phyloP scores from a whole-genome alignment of 2,329 filamentous ascomycete species.

The Diaporthe destruens region DNA sequence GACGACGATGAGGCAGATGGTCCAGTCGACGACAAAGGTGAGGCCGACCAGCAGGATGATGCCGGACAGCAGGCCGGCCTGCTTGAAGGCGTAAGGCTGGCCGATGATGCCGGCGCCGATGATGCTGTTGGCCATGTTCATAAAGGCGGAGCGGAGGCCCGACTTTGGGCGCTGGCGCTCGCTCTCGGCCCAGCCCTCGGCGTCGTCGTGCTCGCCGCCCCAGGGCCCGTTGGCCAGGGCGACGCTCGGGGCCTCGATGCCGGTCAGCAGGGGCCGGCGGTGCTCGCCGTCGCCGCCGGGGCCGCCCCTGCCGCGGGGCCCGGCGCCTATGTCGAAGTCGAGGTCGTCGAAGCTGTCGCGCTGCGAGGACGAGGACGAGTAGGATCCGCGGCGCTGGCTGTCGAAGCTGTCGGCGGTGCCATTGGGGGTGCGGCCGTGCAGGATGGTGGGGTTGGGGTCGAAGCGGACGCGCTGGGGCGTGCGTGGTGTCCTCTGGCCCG shows the following conservation, averaged over 20 bases:
- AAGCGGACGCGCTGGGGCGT: slow-evolving; percentile 81
- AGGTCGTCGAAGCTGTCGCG: slow-evolving; percentile 47
- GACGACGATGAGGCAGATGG: slow-evolving; percentile 94
- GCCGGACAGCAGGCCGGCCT: slow-evolving; percentile 88
- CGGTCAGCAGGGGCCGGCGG: slow-evolving; percentile 81
- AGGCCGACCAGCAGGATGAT: slow-evolving; percentile 81
- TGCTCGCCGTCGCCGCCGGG: slow-evolving; percentile 59
- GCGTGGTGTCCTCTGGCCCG: slow-evolving; percentile 60
- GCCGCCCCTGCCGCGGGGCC: slow-evolving; percentile 48
- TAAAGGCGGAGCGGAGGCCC: slow-evolving; percentile 88
- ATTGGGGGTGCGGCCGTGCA: slow-evolving; percentile 41
- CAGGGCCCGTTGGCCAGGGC: slow-evolving; percentile 72
- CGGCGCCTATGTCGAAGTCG: slow-evolving; percentile 50
- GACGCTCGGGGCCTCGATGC: slow-evolving; percentile 84
- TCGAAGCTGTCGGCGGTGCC: slow-evolving; percentile 40
- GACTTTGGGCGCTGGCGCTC: slow-evolving; percentile 81
- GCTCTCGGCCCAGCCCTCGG: slow-evolving; percentile 63
- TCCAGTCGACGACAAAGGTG: slow-evolving; percentile 94
- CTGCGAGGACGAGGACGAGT: slow-evolving; percentile 35
- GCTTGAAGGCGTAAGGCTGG: slow-evolving; percentile 95
- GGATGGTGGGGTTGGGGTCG: slow-evolving; percentile 65
- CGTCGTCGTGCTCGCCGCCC: slow-evolving; percentile 51
- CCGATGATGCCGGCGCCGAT: slow-evolving; percentile 83
- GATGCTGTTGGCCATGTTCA: slow-evolving; percentile 99
- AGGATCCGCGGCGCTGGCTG: slow-evolving; percentile 29